A percentile compares a stretch with the other conserved stretches of the same genome.
These are phyloP conservation scores for Rhodotorula graminis DNA, from an alignment of 768 basidiomycete species.

Conservation along the genomic window DNA sequence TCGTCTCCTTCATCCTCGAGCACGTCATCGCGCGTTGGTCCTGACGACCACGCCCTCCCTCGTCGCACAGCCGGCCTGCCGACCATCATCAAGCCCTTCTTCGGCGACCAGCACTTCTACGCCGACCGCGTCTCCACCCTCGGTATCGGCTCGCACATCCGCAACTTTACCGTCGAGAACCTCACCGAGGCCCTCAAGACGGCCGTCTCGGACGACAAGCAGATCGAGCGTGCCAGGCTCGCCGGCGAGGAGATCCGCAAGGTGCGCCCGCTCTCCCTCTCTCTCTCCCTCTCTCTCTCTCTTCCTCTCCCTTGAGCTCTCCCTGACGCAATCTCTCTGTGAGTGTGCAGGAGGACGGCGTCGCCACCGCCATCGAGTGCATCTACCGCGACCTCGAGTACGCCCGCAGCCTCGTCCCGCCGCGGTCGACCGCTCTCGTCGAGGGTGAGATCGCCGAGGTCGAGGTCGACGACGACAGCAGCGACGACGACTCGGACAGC, in stretches of 20 bases:
- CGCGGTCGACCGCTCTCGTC: slow-evolving; percentile 6
- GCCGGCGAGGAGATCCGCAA: slow-evolving; percentile 82
- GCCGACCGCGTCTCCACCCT: slow-evolving; percentile 95
- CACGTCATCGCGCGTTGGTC: background rate
- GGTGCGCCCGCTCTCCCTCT: slow-evolving; percentile 51
- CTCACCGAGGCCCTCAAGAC: slow-evolving; percentile 70
- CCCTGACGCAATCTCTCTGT: background rate
- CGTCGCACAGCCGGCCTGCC: slow-evolving; percentile 76
- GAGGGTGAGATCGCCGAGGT: slow-evolving; percentile 7
- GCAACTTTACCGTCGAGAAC: slow-evolving; percentile 74
- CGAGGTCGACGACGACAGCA: slow-evolving; percentile 5
- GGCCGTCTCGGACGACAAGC: slow-evolving; percentile 82
- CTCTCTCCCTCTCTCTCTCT: background rate
- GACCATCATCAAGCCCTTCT: slow-evolving; percentile 94
- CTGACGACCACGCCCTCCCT: background rate
- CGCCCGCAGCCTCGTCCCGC: slow-evolving; percentile 49
- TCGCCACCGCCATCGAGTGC: slow-evolving; percentile 82
- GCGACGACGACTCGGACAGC: background rate
- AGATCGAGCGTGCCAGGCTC: slow-evolving; percentile 75
- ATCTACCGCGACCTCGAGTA: slow-evolving; percentile 97
- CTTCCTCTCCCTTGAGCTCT: background rate
- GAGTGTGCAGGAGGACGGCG: slow-evolving; percentile 75
- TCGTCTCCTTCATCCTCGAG: too few species aligned
- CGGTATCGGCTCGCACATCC: slow-evolving; percentile 79
- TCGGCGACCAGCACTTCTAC: slow-evolving; percentile 98